Percentiles rank a stretch among this genome's conserved stretches.
Conservation (phyloP, 768 basidiomycete species). For the Imleria badia region DNA sequence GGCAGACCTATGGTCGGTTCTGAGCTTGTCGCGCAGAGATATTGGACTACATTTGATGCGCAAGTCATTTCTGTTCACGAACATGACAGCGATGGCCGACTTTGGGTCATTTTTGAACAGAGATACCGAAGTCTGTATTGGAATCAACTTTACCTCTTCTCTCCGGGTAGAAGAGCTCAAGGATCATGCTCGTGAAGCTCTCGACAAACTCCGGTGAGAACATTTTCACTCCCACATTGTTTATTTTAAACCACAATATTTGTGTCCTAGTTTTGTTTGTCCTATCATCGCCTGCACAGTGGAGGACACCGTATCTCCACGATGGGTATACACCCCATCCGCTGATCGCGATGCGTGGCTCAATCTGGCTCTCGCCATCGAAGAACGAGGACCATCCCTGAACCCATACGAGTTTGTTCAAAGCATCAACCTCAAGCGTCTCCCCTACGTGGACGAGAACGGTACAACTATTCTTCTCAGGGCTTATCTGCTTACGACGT, state of each 20-base stretch:
- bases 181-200: slow-evolving; percentile 7
- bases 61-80: background rate
- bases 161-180: slow-evolving; percentile 6
- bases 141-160: slow-evolving; percentile 14
- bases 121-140: slow-evolving; percentile 17
- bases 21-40: slow-evolving; percentile 11
- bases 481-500: slow-evolving; percentile 14
- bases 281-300: slow-evolving; percentile 18
- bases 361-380: slow-evolving; percentile 16
- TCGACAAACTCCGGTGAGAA: slow-evolving; percentile 22
- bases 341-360: slow-evolving; percentile 24
- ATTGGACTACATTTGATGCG: slow-evolving; percentile 13
- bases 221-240: no score
- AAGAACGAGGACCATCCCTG: slow-evolving; percentile 17
- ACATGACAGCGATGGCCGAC: background rate
- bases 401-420: slow-evolving; percentile 17
- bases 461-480: slow-evolving; percentile 1
- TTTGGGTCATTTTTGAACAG: background rate
- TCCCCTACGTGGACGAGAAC: slow-evolving; percentile 14
- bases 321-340: slow-evolving; percentile 24
- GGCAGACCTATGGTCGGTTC: slow-evolving; percentile 17
- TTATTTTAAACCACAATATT: no score
- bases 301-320: slow-evolving; percentile 12
- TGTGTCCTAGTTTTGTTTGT: slow-evolving; percentile 13
- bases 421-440: slow-evolving; percentile 12